phyloP scores from a whole-genome alignment of 177 flowering plant species.

The Vitis hybrid region DNA sequence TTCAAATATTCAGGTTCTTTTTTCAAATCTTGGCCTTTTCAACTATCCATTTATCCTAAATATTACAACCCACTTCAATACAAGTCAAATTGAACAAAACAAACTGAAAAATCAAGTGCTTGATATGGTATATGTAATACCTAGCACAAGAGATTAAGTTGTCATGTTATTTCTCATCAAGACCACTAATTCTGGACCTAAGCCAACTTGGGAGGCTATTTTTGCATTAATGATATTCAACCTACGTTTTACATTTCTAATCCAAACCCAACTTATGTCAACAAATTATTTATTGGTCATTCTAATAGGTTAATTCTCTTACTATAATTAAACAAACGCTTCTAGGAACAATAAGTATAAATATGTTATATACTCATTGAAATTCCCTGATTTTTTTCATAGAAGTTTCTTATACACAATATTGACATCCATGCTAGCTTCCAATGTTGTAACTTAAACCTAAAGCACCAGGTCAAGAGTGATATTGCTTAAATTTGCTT shows the following conservation, averaged over 20 bases:
- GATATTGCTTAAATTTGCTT: too few species aligned
- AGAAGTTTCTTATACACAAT: too few species aligned
- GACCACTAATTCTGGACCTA: slow-evolving; percentile 82
- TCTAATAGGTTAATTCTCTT: slow-evolving; percentile 43
- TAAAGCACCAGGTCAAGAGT: too few species aligned
- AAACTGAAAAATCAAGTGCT: neutral
- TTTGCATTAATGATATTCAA: slow-evolving; percentile 44
- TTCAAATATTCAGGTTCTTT: neutral
- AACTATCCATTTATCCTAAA: too few species aligned
- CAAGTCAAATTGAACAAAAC: neutral
- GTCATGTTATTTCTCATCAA: slow-evolving; percentile 25
- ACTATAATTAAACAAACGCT: too few species aligned
- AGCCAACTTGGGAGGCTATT: slow-evolving; percentile 58
- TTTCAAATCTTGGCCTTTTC: too few species aligned
- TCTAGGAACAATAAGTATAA: too few species aligned
- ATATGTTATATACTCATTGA: too few species aligned
- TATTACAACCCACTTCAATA: neutral
- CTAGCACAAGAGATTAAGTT: neutral
- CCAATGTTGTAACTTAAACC: too few species aligned
- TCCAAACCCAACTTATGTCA: slow-evolving; percentile 46
- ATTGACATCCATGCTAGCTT: too few species aligned
- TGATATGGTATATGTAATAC: neutral
- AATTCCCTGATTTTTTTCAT: too few species aligned
- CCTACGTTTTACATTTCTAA: slow-evolving; percentile 49
- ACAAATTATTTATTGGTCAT: slow-evolving; percentile 41